Base-by-base conservation (phyloP, 345 rosid species). In the Eucalyptus pumila region DNA sequence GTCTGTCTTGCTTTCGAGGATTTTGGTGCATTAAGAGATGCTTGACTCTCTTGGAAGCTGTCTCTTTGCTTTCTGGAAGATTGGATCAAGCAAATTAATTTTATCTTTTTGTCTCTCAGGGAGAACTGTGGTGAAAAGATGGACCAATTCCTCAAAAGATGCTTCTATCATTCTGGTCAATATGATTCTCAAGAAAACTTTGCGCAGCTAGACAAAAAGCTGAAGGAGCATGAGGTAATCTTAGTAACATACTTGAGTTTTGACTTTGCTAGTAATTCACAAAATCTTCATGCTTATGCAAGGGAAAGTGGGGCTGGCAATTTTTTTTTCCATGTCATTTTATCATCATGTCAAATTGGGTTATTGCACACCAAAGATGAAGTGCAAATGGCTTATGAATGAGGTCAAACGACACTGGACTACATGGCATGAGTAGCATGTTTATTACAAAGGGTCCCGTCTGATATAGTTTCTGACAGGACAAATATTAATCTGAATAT, bases 91-190 rank as follows among this genome's bases (percentile, higher is more conserved):
- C 40, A 32, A 34, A 80, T 83, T 11, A 48, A 37, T 87, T 58
- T 56, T 34, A 9, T 72, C 45, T 69, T 37, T 30, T 67, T 67
- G 85, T 87, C 56, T 48, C 19, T 81, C 95, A 97, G 99, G 93
- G 99, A 93, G 91, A 98, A 98, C 87, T 98, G 99, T 91, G 92
- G 89, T 89, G 97, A 95, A 92, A 98, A 96, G 94, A 98, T 98
- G 97, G 99, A 98, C 4, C 94, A 96, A 65, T 98, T 98, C 94
- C 99, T 98, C 85, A 89, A 94, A 88, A 95, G 99, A 93, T 98
- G 99, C 93, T 97, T 95, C 95, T 98, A 98, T 91, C 97, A 97
- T 91, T 93, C 99, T 90, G 99, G 99, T 87, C 99, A 98, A 91
- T 98, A 98, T 89, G 98, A 97, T 93, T 97, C 98, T 26, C 93